Evolutionary conservation across 2,329 filamentous ascomycete genomes (phyloP), one percentile per base, ranked within the genome.

Genomic region (Apiospora marii): DNA sequence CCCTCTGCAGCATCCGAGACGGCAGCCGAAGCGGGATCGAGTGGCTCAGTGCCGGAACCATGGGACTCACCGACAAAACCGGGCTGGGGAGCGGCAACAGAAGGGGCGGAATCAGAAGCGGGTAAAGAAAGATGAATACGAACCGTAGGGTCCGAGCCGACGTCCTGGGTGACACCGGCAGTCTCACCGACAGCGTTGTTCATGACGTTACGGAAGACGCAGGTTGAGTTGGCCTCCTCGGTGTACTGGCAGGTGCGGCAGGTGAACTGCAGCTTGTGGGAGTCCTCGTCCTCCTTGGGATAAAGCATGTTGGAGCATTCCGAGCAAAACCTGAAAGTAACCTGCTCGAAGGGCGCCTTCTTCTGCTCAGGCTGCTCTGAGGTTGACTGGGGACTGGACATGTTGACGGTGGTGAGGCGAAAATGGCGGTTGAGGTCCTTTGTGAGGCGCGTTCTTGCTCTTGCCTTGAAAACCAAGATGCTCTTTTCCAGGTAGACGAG

Each of bases 291-390:
- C 87, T 99, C 97, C 85, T 97, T 96, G 69, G 96, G 96, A 81
- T 98, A 98, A 71, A 99, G 88, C 90, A 99, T 93, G 88, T 99
- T 99, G 79, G 95, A 98, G 86, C 96, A 99, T 88, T 99, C 96
- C 78, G 94, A 95, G 87, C 96, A 99, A 89, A 99, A 99, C 80
- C 94, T 93, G 85, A 98, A 99, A 68, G 94, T 95, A 83, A 98
- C 95, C 83, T 97, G 94, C 84, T 96, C 92, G 76, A 87, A 85
- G 77, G 86, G 86, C 79, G 87, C 88, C 78, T 88, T 85, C 73
- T 80, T 82, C 69, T 80, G 79, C 53, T 48, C 64, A 30, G 81
- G 80, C 75, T 79, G 83, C 67, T 85, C 84, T 75, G 85, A 81
- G 67, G 84, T 87, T 41, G 88, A 87, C 74, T 87, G 85, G 44